Evolutionary conservation across 2,329 filamentous ascomycete species (phyloP).

Genomic region (Fusarium sp.): DNA sequence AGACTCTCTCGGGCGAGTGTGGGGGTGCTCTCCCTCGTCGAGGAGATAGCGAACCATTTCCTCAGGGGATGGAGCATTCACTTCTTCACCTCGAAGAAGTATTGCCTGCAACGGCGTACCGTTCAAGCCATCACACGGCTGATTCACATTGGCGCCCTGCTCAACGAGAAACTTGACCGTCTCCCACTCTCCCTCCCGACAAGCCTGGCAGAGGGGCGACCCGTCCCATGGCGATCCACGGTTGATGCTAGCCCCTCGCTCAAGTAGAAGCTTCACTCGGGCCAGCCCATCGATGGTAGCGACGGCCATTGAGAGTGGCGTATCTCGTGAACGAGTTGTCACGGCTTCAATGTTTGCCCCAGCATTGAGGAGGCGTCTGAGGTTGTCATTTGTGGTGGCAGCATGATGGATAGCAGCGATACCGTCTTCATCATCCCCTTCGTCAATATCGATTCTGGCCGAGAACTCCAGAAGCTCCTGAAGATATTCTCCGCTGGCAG

Average conservation of each 20-base stretch:
- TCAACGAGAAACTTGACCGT: conserved; percentile 3
- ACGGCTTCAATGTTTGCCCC: not conserved
- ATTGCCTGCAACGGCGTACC: not conserved
- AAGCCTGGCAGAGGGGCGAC: not conserved
- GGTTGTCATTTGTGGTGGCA: fast-evolving
- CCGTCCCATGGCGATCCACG: not conserved
- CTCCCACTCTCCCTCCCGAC: not conserved
- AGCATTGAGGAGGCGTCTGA: not conserved
- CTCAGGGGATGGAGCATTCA: not conserved
- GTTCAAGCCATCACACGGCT: not conserved
- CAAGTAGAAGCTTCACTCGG: not conserved
- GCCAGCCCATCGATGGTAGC: not conserved
- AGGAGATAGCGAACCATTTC: conserved; percentile 5
- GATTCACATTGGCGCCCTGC: not conserved
- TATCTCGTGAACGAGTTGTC: not conserved
- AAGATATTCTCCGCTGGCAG: not conserved
- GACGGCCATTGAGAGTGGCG: not conserved
- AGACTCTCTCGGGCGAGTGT: not conserved
- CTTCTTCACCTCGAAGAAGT: not conserved
- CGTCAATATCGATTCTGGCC: not conserved
- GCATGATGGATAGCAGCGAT: not conserved
- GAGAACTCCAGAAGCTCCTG: not conserved
- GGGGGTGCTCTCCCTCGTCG: not conserved
- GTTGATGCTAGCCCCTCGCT: not conserved
- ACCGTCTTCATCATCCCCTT: fast-evolving